Evolutionary conservation across 495 filamentous ascomycete species (phyloP).

Genomic region (Cladorrhinum samala): DNA sequence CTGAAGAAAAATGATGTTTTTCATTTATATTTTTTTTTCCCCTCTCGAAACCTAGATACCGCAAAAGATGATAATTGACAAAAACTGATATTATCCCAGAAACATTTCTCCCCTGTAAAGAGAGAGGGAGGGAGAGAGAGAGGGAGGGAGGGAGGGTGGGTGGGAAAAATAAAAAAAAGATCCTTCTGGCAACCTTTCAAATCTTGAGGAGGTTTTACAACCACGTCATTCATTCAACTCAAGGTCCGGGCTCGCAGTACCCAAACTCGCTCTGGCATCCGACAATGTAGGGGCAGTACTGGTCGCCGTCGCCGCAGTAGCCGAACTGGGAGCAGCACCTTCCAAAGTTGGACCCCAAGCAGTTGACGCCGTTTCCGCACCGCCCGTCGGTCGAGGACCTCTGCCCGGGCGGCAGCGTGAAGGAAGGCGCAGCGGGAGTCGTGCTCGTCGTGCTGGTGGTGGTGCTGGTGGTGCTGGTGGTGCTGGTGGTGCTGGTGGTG

Average conservation of each 20-base stretch:
- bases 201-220: no score
- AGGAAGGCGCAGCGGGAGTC: slow-evolving; percentile 6
- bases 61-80: no score
- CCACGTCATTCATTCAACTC: no score
- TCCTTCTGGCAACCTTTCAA: no score
- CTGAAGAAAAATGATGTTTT: no score
- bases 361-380: slow-evolving; percentile 25
- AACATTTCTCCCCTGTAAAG: no score
- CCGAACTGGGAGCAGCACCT: slow-evolving; percentile 35
- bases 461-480: slow-evolving; percentile 1
- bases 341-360: slow-evolving; percentile 22
- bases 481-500: background rate
- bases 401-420: slow-evolving; percentile 18
- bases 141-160: no score
- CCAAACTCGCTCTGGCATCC: slow-evolving; percentile 30
- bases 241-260: slow-evolving; percentile 20
- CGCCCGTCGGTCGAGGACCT: slow-evolving; percentile 21
- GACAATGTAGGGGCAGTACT: slow-evolving; percentile 39
- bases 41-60: no score
- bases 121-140: no score
- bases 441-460: slow-evolving; percentile 2
- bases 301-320: slow-evolving; percentile 36
- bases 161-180: no score
- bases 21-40: no score
- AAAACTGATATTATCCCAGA: no score